Evolutionary conservation across 306 rosid genomes (phyloP).

Genomic region (Aeschynomene evenia): DNA sequence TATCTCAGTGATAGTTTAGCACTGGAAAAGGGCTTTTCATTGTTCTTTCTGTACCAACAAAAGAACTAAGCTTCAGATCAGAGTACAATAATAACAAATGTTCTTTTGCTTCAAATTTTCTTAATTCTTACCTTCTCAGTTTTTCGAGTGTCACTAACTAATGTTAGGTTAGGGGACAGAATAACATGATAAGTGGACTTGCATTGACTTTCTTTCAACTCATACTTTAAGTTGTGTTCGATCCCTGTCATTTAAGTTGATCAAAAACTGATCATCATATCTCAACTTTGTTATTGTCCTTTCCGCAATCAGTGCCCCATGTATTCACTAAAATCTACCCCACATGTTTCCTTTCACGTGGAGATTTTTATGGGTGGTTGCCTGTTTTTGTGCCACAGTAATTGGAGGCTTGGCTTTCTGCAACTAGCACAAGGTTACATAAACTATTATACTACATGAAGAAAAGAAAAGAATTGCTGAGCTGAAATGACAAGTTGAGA

Average conservation of each 20-base stretch:
- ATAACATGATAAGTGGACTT: not conserved
- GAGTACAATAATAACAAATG: not conserved
- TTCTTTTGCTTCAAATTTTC: slow-evolving; percentile 18
- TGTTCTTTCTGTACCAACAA: slow-evolving; percentile 30
- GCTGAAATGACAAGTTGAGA: not conserved
- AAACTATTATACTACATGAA: no score
- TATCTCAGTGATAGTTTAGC: slow-evolving; percentile 12
- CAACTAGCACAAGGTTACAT: not conserved
- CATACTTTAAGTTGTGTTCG: not conserved
- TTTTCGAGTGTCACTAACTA: no score
- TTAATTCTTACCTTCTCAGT: not conserved
- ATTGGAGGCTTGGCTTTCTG: not conserved
- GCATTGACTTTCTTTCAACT: not conserved
- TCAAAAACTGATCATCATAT: not conserved
- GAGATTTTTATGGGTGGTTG: not conserved
- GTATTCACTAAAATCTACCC: not conserved
- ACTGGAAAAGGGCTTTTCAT: not conserved
- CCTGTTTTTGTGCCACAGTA: not conserved
- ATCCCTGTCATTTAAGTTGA: slow-evolving; percentile 10
- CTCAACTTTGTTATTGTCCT: not conserved
- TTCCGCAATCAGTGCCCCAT: slow-evolving; percentile 21
- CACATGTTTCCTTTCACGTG: not conserved
- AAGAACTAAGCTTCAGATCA: slow-evolving; percentile 6
- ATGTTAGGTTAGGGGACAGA: not conserved
- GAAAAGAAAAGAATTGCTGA: not conserved